Conservation (phyloP, 305 asterid genomes). For the Striga hermonthica region DNA sequence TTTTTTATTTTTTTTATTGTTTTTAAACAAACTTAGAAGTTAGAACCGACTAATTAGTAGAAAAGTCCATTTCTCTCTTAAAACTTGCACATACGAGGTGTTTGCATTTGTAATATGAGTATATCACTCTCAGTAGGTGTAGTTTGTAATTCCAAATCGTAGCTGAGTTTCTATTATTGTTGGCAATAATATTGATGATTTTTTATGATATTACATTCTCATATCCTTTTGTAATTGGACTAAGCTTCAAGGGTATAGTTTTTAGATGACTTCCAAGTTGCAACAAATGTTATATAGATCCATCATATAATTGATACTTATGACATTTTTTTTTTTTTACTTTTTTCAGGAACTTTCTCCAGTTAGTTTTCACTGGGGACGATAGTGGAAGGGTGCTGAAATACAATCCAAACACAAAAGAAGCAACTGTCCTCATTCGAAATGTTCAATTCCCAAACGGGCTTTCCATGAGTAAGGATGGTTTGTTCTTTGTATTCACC, state of each 20-base stretch:
- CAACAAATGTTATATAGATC: no score
- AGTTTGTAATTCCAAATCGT: not conserved
- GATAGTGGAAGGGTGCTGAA: constrained; percentile 81
- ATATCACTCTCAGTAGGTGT: not conserved
- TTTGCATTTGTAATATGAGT: not conserved
- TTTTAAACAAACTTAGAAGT: not conserved
- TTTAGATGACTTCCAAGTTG: no score
- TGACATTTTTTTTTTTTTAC: not conserved
- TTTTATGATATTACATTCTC: no score
- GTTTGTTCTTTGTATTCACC: constrained; percentile 69
- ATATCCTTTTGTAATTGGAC: no score
- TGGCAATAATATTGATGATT: no score
- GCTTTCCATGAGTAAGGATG: constrained; percentile 78
- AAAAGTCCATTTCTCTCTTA: not conserved
- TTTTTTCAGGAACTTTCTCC: constrained; percentile 72
- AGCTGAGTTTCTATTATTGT: no score
- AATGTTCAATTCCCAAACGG: constrained; percentile 85
- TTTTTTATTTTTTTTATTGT: not conserved
- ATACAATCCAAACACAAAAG: constrained; percentile 58
- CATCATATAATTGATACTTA: no score
- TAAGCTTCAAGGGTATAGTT: no score
- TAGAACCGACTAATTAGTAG: not conserved
- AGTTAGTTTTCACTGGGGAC: constrained; percentile 67
- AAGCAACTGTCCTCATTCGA: constrained; percentile 66
- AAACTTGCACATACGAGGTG: not conserved